Conservation (phyloP, 345 rosid genomes). For the Eucalyptus marginata region DNA sequence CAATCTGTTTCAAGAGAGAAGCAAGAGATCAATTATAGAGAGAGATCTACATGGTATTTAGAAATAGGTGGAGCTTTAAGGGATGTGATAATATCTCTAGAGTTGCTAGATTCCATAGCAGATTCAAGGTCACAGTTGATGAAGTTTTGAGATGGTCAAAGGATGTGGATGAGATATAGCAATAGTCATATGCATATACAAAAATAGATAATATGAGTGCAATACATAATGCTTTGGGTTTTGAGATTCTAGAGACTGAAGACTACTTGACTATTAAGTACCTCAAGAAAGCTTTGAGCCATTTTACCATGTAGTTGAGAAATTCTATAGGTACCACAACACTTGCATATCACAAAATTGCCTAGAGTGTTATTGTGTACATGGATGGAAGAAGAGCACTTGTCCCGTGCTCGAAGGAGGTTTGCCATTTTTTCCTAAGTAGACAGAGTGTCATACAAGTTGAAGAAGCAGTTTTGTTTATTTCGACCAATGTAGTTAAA, state of each 20-base stretch:
- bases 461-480: neutral
- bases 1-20: neutral
- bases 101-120: neutral
- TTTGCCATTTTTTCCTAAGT: neutral
- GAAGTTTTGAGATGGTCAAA: neutral
- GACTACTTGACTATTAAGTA: neutral
- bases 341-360: neutral
- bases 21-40: neutral
- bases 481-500: neutral
- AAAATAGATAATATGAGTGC: neutral
- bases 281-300: neutral
- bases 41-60: neutral
- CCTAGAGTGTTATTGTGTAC: neutral
- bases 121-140: neutral
- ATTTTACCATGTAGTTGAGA: neutral
- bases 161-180: neutral
- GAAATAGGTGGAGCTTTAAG: neutral
- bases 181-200: fast-evolving
- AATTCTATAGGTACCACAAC: neutral
- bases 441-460: neutral
- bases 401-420: neutral
- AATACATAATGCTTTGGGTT: neutral
- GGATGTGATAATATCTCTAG: neutral
- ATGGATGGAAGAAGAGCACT: neutral
- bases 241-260: neutral